Base-by-base conservation (phyloP, 345 rosid genomes). In the Physaria fendleri region DNA sequence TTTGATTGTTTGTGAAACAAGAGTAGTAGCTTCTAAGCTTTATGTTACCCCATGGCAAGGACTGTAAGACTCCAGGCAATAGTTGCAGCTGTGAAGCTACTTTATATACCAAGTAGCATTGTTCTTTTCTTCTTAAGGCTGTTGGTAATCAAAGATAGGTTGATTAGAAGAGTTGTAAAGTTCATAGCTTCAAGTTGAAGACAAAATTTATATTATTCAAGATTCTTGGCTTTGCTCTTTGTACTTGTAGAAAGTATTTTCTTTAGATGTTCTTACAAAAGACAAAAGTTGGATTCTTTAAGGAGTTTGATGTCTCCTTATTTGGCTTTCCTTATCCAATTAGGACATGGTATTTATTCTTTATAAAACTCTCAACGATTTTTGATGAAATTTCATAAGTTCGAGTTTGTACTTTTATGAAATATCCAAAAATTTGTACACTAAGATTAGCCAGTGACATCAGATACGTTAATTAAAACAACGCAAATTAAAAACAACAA, bases 31-130 rank as follows among this genome's bases (percentile, higher is more conserved):
- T 44, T 6, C 10, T 40, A 28, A 39, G 18, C n/a, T 11, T 12
- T 32, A 16, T 23, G 43, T 58, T 81, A 92, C 98, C 98, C 98
- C 90, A 81, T 79, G 66, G 98, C 96, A 7, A 92, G 93, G 56
- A 83, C 65, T 14, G 96, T 92, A 44, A 92, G 85, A 41, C 89
- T 68, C 98, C 96, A 88, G n/a, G 98, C 95, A 76, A 92, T 72
- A 50, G 80, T 56, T 2, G 82, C 98, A n/a, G 79, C 72, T 0
- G 95, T 73, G 64, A 48, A 49, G 34, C 61, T 43, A 21, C 35
- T 51, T 58, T 74, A 71, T 73, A 67, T 62, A 75, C 48, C 44
- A 28, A 21, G 37, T 35, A 29, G 69, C 41, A 46, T 61, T 63
- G 93, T 87, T 84, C 92, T 77, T 91, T 91, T 78, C 95, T 91